Conservation (phyloP, 345 rosid genomes). For the Raphanus sativus region DNA sequence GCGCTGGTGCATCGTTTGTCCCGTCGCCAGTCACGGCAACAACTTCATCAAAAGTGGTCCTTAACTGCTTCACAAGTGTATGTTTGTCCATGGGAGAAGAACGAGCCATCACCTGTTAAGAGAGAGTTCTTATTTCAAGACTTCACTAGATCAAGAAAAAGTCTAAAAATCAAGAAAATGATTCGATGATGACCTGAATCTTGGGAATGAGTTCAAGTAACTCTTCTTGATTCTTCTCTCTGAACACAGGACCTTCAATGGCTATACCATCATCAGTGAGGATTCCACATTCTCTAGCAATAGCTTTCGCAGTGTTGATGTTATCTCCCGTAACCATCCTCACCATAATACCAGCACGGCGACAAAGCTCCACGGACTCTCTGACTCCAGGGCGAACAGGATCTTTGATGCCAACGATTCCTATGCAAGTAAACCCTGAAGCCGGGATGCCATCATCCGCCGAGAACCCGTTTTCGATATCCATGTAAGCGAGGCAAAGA, state of each 20-base stretch:
- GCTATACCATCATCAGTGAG: conserved; percentile 85
- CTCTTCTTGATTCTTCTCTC: conserved; percentile 77
- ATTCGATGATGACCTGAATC: conserved; percentile 58
- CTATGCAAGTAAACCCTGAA: conserved; percentile 71
- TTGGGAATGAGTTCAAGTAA: conserved; percentile 70
- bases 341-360: conserved; percentile 76
- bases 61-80: conserved; percentile 73
- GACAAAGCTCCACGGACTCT: conserved; percentile 83
- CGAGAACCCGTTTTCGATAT: conserved; percentile 52
- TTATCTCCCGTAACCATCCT: conserved; percentile 97
- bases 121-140: not conserved
- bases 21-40: conserved; percentile 96
- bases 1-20: conserved; percentile 95
- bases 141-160: not conserved
- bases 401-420: conserved; percentile 86
- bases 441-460: conserved; percentile 52
- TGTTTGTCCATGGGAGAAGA: conserved; percentile 94
- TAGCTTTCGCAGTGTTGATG: conserved; percentile 86
- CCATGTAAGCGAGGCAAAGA: conserved; percentile 71
- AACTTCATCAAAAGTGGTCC: conserved; percentile 78
- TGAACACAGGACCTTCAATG: conserved; percentile 82
- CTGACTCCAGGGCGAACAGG: conserved; percentile 94
- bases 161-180: not conserved
- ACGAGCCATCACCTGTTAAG: conserved; percentile 81
- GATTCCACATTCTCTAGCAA: conserved; percentile 91